Evolutionary conservation across 495 filamentous ascomycete species (phyloP).

Genomic region (Neurospora sp.): DNA sequence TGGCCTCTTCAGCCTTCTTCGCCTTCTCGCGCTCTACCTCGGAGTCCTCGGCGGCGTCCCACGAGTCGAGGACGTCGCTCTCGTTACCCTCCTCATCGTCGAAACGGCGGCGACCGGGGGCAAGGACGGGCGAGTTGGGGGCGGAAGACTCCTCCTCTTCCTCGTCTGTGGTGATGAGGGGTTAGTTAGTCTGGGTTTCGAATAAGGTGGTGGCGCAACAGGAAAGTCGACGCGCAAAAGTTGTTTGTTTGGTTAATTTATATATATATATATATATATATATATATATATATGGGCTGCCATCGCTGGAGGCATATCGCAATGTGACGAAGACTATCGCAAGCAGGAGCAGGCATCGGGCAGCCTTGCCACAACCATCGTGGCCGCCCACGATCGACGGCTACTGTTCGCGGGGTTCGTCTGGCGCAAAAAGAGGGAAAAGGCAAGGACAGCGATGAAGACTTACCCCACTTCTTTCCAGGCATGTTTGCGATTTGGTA

Average conservation of each 20-base stretch:
- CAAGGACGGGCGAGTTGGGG: conserved; percentile 48
- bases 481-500: conserved; percentile 14
- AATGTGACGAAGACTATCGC: background rate
- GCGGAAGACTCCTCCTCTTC: conserved; percentile 59
- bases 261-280: background rate
- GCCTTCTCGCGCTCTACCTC: conserved; percentile 94
- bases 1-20: conserved; percentile 72
- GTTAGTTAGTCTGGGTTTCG: conserved; percentile 26
- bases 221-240: background rate
- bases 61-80: conserved; percentile 84
- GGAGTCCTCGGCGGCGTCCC: conserved; percentile 95
- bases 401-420: background rate
- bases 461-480: conserved; percentile 28
- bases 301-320: background rate
- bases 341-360: background rate
- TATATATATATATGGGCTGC: background rate
- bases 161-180: conserved; percentile 11
- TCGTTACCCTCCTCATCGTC: conserved; percentile 89
- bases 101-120: conserved; percentile 52
- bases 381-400: background rate
- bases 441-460: conserved; percentile 8
- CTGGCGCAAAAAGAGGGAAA: background rate
- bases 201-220: background rate
- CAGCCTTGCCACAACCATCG: background rate
- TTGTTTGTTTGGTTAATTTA: conserved; percentile 8